Percentiles rank a stretch among this genome's conserved stretches.
phyloP scores from a whole-genome alignment of 805 yeast genomes.

The Starmerella khaoyaiensis region DNA sequence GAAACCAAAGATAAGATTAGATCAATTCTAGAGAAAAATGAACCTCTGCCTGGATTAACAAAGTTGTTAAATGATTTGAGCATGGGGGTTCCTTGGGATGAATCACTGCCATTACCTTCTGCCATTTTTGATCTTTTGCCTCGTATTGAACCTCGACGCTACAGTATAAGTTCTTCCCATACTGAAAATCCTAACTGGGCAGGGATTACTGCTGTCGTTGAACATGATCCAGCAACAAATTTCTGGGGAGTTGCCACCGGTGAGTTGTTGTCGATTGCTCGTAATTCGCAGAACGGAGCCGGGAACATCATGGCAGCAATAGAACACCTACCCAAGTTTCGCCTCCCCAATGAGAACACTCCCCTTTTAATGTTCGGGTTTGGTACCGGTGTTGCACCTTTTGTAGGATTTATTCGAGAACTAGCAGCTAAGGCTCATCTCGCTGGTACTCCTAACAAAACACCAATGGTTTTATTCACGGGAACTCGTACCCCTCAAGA shows the following conservation, averaged over 20 bases:
- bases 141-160: slow-evolving; percentile 66
- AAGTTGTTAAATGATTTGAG: slow-evolving; percentile 51
- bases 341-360: slow-evolving; percentile 54
- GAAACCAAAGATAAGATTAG: slow-evolving; percentile 33
- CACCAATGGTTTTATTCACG: slow-evolving; percentile 12
- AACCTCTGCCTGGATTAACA: slow-evolving; percentile 45
- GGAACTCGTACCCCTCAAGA: slow-evolving; percentile 17
- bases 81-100: slow-evolving; percentile 44
- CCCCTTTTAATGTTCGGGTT: slow-evolving; percentile 77
- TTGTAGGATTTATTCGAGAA: slow-evolving; percentile 73
- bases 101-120: slow-evolving; percentile 51
- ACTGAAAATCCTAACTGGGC: slow-evolving; percentile 50
- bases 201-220: slow-evolving; percentile 71
- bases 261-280: slow-evolving; percentile 3
- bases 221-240: slow-evolving; percentile 23
- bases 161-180: slow-evolving; percentile 73
- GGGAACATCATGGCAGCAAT: slow-evolving; percentile 1
- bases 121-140: slow-evolving; percentile 51
- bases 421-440: slow-evolving; percentile 33
- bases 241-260: slow-evolving; percentile 21
- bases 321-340: slow-evolving; percentile 63
- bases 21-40: slow-evolving; percentile 42
- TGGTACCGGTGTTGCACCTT: slow-evolving; percentile 86
- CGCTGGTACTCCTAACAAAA: slow-evolving; percentile 5
- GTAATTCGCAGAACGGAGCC: background rate